Conservation (phyloP, 2,329 filamentous ascomycete genomes). For the Sclerotiophoma versabilis region DNA sequence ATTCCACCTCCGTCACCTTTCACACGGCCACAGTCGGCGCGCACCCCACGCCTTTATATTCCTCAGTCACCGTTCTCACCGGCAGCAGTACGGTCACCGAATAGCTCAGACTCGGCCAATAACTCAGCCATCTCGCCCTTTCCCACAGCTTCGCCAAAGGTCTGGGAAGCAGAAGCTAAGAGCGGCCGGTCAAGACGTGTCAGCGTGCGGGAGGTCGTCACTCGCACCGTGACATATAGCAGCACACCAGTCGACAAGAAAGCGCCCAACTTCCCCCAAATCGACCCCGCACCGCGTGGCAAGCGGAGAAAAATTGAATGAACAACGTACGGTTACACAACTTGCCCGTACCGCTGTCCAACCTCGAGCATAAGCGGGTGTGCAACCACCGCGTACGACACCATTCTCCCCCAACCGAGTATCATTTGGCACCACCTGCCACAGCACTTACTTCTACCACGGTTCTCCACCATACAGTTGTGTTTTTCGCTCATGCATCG, state of each 20-base stretch:
- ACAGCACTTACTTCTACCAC: constrained; percentile 17
- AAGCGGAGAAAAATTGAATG: constrained; percentile 82
- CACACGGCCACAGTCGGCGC: constrained; percentile 68
- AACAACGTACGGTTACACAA: constrained; percentile 26
- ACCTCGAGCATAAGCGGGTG: constrained; percentile 34
- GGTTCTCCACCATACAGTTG: constrained; percentile 8
- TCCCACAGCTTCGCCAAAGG: constrained; percentile 76
- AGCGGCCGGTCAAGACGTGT: constrained; percentile 65
- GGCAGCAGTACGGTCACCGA: constrained; percentile 67
- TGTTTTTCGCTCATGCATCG: constrained; percentile 10
- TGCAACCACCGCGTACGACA: constrained; percentile 33
- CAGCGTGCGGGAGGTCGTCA: constrained; percentile 86
- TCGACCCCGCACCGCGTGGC: constrained; percentile 89
- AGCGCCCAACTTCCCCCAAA: constrained; percentile 60
- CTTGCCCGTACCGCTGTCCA: constrained; percentile 22
- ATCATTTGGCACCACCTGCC: constrained; percentile 29
- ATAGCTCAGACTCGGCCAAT: constrained; percentile 61
- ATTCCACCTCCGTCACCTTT: constrained; percentile 68
- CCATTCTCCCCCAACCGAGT: constrained; percentile 23
- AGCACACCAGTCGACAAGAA: constrained; percentile 53
- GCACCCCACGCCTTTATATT: constrained; percentile 71
- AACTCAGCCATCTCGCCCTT: constrained; percentile 72
- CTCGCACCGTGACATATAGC: constrained; percentile 92
- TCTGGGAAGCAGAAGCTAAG: constrained; percentile 78
- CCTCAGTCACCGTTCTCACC: constrained; percentile 78